A percentile compares a stretch with the other conserved stretches of the same genome.
Conservation (phyloP, 2,329 filamentous ascomycete species). For the Curvularia verruculosa region DNA sequence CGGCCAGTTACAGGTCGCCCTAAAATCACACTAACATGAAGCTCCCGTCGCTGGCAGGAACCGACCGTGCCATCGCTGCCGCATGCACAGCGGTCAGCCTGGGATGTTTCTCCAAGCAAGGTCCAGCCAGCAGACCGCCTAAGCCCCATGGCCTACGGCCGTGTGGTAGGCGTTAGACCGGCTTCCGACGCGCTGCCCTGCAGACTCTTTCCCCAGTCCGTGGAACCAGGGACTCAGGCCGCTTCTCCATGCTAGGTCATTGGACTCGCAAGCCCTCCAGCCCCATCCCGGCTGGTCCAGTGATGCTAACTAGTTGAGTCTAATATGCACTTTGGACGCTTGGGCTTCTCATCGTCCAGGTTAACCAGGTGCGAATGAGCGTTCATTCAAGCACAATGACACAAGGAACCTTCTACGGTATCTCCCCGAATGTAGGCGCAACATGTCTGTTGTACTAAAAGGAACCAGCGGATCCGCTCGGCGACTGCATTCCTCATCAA, state of each 20-base stretch:
- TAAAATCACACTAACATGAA: constrained; percentile 21
- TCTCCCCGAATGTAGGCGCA: constrained; percentile 36
- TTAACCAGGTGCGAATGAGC: constrained; percentile 42
- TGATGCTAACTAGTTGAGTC: constrained; percentile 38
- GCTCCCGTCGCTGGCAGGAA: constrained; percentile 34
- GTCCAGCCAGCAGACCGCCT: constrained; percentile 35
- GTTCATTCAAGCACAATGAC: constrained; percentile 44
- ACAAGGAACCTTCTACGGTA: constrained; percentile 38
- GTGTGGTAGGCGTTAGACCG: constrained; percentile 36
- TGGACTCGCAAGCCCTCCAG: constrained; percentile 26
- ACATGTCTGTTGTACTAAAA: constrained; percentile 40
- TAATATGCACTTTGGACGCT: constrained; percentile 45
- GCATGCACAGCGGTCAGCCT: constrained; percentile 29
- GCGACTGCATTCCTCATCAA: constrained; percentile 28
- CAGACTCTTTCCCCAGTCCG: constrained; percentile 29
- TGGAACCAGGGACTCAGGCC: constrained; percentile 35
- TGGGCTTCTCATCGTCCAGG: constrained; percentile 42
- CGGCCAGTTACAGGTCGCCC: constrained; percentile 28
- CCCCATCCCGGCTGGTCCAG: constrained; percentile 32
- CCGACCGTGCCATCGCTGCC: constrained; percentile 36
- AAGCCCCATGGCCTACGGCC: constrained; percentile 33
- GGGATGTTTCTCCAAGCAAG: constrained; percentile 31
- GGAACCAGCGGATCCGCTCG: constrained; percentile 35
- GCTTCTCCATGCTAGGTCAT: constrained; percentile 29
- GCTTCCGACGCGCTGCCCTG: constrained; percentile 37